phyloP scores from a whole-genome alignment of 2,329 filamentous ascomycete species.

The Aspergillus pseudonomiae region DNA sequence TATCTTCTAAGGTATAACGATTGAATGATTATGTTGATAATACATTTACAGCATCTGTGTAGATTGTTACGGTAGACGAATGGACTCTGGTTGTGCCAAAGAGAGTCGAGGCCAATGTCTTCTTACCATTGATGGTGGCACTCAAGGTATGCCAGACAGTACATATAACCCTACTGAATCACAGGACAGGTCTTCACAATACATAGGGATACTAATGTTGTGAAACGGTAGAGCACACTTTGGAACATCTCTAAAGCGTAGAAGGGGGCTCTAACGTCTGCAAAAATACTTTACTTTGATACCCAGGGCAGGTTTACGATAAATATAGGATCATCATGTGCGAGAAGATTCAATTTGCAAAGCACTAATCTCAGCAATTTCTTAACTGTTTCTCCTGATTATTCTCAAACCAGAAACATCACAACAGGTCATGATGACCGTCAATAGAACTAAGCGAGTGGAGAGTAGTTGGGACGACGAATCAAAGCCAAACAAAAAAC shows the following conservation, averaged over 20 bases:
- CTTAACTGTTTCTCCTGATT: conserved; percentile 4
- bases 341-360: conserved; percentile 14
- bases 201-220: neutral
- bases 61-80: neutral
- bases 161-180: neutral
- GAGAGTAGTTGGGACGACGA: conserved; percentile 13
- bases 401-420: conserved; percentile 4
- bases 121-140: neutral
- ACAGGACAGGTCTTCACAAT: neutral
- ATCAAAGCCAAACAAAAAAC: conserved; percentile 2
- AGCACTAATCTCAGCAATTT: conserved; percentile 5
- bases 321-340: neutral
- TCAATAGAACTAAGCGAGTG: conserved; percentile 13
- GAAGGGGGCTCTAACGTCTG: neutral
- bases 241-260: neutral
- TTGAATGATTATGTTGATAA: neutral
- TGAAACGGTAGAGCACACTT: neutral
- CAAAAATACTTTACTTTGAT: neutral
- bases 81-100: neutral
- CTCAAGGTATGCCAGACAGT: neutral
- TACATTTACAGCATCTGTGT: neutral
- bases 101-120: neutral
- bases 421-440: neutral
- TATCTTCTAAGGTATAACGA: neutral
- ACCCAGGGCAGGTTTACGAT: neutral